Evolutionary conservation across 2,329 filamentous ascomycete species (phyloP), one percentile per base, ranked within the genome.

Genomic region (Trichoderma lentiforme): DNA sequence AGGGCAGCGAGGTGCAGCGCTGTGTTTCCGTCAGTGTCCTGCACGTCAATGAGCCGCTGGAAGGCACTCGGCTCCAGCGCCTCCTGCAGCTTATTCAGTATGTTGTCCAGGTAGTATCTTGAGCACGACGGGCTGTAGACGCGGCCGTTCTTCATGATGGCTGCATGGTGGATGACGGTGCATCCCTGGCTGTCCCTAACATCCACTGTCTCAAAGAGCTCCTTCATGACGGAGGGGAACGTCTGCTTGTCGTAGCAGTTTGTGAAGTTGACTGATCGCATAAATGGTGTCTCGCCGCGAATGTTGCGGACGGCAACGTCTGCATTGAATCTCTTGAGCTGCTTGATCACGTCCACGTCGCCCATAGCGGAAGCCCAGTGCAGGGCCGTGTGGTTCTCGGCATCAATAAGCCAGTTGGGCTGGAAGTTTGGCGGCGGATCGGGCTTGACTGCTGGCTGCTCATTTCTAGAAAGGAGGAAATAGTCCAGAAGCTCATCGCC

Each of bases 281-380:
- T 98, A 43, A 99, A 88, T 0, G 96, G 95, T 0, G 96, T 98
- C 82, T 98, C 95, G 71, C 92, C 92, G 24, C 90, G 86, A 58
- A 88, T 83, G 71, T 94, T 95, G 69, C 91, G 87, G 3, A 91
- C 90, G 34, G 90, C 89, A 18, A 94, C 86, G 73, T 90, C 90
- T 12, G 95, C 94, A 56, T 93, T 91, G 73, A 95, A 94, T 53
- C 90, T 88, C 76, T 96, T 92, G 21, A 99, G 86, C 80, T 97
- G 92, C 80, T 92, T 94, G 73, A 98, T 93, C 18, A 98, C 93
- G 63, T 95, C 93, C 34, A 98, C 86, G 76, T 98, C 96, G 72
- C 96, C 96, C 95, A 99, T 99, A 28, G 96, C 94, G 68, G 94
- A 94, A 21, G 95, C 96, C 96, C 96, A 99, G 80, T 99, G 96